Evolutionary conservation across 495 filamentous ascomycete genomes (phyloP).

Genomic region (Penicillium bovifimosum): DNA sequence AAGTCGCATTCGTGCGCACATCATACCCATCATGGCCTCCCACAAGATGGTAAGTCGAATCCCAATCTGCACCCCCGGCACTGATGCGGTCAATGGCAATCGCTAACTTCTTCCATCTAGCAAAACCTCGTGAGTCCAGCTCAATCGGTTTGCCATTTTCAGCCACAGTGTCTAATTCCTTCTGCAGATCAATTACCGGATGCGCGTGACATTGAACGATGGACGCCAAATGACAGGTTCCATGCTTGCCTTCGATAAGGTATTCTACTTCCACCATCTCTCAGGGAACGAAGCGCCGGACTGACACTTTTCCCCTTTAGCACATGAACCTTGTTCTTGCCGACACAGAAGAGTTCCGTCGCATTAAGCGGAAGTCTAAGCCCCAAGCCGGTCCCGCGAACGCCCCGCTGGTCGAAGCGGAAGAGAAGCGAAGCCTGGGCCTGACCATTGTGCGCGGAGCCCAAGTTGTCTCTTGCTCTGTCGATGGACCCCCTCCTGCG

Average conservation of each 20-base stretch:
- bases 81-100: conserved; percentile 54
- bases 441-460: conserved; percentile 92
- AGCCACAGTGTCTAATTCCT: conserved; percentile 22
- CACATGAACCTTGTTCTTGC: conserved; percentile 99
- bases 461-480: conserved; percentile 87
- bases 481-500: conserved; percentile 93
- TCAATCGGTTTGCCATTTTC: neutral
- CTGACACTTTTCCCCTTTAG: conserved; percentile 37
- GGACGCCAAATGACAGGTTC: conserved; percentile 95
- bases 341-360: conserved; percentile 98
- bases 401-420: conserved; percentile 67
- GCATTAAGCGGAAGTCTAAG: conserved; percentile 88
- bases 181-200: conserved; percentile 92
- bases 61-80: conserved; percentile 23
- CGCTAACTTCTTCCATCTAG: conserved; percentile 68
- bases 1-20: conserved; percentile 67
- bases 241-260: conserved; percentile 97
- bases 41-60: conserved; percentile 92
- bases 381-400: conserved; percentile 52
- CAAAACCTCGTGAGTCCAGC: conserved; percentile 85
- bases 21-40: conserved; percentile 60
- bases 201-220: conserved; percentile 94
- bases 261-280: conserved; percentile 32
- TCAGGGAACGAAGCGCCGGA: conserved; percentile 12
- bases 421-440: conserved; percentile 94